Base-by-base conservation (phyloP, 495 filamentous ascomycete genomes). In the Elaphomyces granulatus region DNA sequence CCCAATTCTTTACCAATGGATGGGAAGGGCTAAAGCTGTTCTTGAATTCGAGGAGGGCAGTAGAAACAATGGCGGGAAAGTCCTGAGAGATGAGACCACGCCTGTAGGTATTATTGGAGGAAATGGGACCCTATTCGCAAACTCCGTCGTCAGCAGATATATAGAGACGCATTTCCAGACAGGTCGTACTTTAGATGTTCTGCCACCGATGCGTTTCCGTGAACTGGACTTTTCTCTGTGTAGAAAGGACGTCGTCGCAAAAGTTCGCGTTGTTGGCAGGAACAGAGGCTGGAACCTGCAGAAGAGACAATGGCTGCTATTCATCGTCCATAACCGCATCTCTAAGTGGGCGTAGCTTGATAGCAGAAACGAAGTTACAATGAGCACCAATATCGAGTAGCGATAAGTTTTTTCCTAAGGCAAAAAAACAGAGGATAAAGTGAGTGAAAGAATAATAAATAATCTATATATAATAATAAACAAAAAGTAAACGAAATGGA, bases 291-390 rank as follows among this genome's bases (percentile, higher is more conserved):
- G 55, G 26, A 59, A 47, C 12, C 52, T 44, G 41, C 58, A 56
- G 41, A 56, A 48, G 19, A 68, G 52, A 51, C 59, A 60, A 18
- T 42, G 50, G 33, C 54, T 59, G 55, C 52, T 49, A 52, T 45
- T 45, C 45, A 43, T 47, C 18, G 48, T 47, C 60, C 64, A 64
- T 64, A 45, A 37, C 55, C 55, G 60, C 63, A 64, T 67, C 45
- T 36, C 53, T 49, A 30, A 23, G 36, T 14, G n/a, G 15, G 9
- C 3, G 34, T 10, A 36, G 15, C 34, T 36, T 36, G 15, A 16
- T 16, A 10, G 34, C 17, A 2, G 17, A 10, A 17, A 17, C 34
- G 17, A 20, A 12, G 12, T 15, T n/a, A n/a, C 34, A 10, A 10
- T 37, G 17, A 19, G n/a, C 28, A 20, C 35, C 7, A 38, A 17